Percentiles rank a stretch among this genome's conserved stretches.
Evolutionary conservation across 495 filamentous ascomycete genomes (phyloP).

Genomic region (Trichoderma erinaceum): DNA sequence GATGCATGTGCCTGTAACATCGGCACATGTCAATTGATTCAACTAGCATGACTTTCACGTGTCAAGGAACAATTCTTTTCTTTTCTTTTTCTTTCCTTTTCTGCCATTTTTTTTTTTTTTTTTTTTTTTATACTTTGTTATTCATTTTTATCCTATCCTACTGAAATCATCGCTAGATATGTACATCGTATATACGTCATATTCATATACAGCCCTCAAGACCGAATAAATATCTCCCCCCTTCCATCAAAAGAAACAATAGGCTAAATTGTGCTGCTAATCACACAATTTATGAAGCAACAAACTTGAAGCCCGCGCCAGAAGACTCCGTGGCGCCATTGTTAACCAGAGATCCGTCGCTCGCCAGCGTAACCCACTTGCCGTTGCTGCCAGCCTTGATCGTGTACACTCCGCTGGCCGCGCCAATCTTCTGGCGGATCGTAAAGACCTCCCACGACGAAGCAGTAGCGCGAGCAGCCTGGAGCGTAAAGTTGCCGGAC

Average conservation of each 20-base stretch:
- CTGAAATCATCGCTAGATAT: background rate
- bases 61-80: too few relatives aligned
- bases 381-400: slow-evolving; percentile 18
- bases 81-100: too few relatives aligned
- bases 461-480: slow-evolving; percentile 15
- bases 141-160: background rate
- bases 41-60: too few relatives aligned
- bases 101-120: background rate
- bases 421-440: slow-evolving; percentile 17
- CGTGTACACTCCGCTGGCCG: slow-evolving; percentile 15
- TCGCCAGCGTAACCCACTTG: slow-evolving; percentile 13
- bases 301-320: slow-evolving; percentile 25
- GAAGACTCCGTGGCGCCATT: slow-evolving; percentile 16
- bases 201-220: background rate
- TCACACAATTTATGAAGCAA: slow-evolving; percentile 27
- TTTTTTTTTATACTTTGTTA: too few relatives aligned
- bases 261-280: background rate
- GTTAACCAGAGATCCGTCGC: slow-evolving; percentile 15
- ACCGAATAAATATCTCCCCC: too few relatives aligned
- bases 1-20: too few relatives aligned
- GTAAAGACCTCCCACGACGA: slow-evolving; percentile 16
- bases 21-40: too few relatives aligned
- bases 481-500: slow-evolving; percentile 16
- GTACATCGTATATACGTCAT: background rate
- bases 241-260: background rate